Base-by-base conservation (phyloP, 805 yeast genomes). In the Ogataea trehalophila region DNA sequence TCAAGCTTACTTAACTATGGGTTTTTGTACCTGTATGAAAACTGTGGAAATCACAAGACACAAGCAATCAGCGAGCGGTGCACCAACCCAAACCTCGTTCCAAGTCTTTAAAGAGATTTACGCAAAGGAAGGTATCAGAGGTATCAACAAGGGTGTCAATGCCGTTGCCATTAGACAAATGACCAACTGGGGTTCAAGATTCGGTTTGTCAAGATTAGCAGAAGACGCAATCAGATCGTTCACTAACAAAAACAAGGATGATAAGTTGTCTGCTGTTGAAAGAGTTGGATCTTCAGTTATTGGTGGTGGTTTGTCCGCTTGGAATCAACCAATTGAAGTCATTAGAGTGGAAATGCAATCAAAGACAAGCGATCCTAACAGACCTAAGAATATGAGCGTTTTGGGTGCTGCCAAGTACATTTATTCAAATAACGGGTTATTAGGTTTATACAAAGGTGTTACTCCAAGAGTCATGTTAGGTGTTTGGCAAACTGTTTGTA, bases 301-400 rank as follows among this genome's bases (percentile, higher is more conserved):
- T 52, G 99, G 99, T 79, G 99, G 99, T 73, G 97, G 97, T 55
- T 79, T 94, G 55, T 82, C 92, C 50, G 96, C 98, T 16, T 94
- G 99, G 98, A 94, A 94, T 71, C 99, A 94, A 73, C 99, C 98
- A 37, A 90, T 94, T 61, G 99, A 94, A 72, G 99, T 94, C 46
- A 86, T 91, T 56, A 82, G 99, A 69, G 96, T 94, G 17, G 99
- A 94, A 72, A 90, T 94, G 97, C 99, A 94, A 73, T 85, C 95
- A 48, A 85, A 86, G 73, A 89, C 91, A n/a, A 73, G 69, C 42
- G 98, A 92, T 71, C 96, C 97, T 58, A 89, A 89, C 66, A 85
- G 97, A 71, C 99, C 98, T 50, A 85, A 87, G 72, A 91, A 92
- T 53, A 76, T 92, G 67, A 79, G 85, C 45, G 96, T 94, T 31